phyloP scores from a whole-genome alignment of 2,329 filamentous ascomycete genomes.

The Calonectria fujianensis region DNA sequence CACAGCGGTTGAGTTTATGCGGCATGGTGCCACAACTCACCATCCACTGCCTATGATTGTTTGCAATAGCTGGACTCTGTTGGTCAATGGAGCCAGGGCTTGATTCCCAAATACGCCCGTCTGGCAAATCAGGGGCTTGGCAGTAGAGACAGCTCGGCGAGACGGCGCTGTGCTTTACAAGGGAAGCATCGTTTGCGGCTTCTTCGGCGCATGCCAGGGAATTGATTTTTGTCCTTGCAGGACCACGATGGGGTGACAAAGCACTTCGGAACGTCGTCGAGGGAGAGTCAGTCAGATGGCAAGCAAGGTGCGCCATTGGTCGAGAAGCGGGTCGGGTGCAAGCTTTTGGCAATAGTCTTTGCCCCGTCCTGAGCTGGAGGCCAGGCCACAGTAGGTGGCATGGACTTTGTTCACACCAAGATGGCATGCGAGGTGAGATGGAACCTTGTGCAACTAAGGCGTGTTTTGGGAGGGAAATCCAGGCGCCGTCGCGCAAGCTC shows the following conservation, averaged over 20 bases:
- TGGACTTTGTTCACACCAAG: constrained; percentile 40
- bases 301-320: constrained; percentile 40
- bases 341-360: constrained; percentile 52
- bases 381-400: constrained; percentile 43
- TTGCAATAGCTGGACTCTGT: constrained; percentile 41
- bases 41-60: constrained; percentile 37
- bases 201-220: constrained; percentile 41
- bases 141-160: constrained; percentile 41
- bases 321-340: constrained; percentile 38
- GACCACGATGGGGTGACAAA: constrained; percentile 38
- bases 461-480: constrained; percentile 35
- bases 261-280: constrained; percentile 23
- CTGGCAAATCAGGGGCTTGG: constrained; percentile 32
- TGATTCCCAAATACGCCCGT: constrained; percentile 31
- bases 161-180: constrained; percentile 42
- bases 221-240: constrained; percentile 38
- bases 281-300: constrained; percentile 43
- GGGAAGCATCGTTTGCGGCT: constrained; percentile 46
- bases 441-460: constrained; percentile 47
- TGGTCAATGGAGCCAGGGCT: constrained; percentile 43
- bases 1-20: constrained; percentile 41
- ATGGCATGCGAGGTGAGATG: constrained; percentile 39
- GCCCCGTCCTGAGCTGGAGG: constrained; percentile 34
- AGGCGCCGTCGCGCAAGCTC: constrained; percentile 36
- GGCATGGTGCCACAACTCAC: constrained; percentile 45